phyloP scores from a whole-genome alignment of 1,284 basidiomycete species.

The Tilletia walkeri region DNA sequence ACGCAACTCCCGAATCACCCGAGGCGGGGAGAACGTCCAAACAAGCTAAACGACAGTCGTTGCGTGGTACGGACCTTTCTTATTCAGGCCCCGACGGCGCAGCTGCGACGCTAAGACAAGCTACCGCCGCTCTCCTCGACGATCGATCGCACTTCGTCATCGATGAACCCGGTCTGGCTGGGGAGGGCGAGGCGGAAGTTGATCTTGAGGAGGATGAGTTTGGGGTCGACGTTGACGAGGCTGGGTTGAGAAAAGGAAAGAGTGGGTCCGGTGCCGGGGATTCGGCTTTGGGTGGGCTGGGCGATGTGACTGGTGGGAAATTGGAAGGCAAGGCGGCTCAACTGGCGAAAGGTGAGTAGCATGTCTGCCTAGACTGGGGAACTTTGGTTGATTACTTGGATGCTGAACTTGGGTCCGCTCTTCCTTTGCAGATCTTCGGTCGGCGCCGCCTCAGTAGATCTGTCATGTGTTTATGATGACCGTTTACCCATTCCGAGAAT shows the following conservation, averaged over 20 bases:
- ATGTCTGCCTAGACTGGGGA: no score
- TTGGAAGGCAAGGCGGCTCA: slow-evolving; percentile 9
- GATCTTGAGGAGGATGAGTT: slow-evolving; percentile 5
- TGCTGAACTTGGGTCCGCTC: neutral
- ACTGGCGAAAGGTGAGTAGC: slow-evolving; percentile 6
- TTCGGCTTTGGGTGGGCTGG: neutral
- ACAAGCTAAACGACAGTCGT: slow-evolving; percentile 5
- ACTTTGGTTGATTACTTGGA: neutral
- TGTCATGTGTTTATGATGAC: no score
- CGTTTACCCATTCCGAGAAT: neutral
- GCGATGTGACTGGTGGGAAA: neutral
- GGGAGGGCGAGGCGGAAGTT: slow-evolving; percentile 10
- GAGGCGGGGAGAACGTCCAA: neutral
- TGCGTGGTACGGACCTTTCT: neutral
- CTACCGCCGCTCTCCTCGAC: slow-evolving; percentile 10
- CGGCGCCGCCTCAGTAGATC: neutral
- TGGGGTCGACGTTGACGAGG: neutral
- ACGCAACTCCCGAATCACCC: neutral
- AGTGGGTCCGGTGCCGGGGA: neutral
- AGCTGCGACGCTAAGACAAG: slow-evolving; percentile 8
- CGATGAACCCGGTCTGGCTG: slow-evolving; percentile 7
- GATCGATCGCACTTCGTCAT: slow-evolving; percentile 19
- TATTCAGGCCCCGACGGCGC: slow-evolving; percentile 12
- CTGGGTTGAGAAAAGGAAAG: neutral
- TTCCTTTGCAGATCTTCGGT: neutral